Conservation (phyloP, 148 eudicot genomes). For the Camellia lanceoleosa region DNA sequence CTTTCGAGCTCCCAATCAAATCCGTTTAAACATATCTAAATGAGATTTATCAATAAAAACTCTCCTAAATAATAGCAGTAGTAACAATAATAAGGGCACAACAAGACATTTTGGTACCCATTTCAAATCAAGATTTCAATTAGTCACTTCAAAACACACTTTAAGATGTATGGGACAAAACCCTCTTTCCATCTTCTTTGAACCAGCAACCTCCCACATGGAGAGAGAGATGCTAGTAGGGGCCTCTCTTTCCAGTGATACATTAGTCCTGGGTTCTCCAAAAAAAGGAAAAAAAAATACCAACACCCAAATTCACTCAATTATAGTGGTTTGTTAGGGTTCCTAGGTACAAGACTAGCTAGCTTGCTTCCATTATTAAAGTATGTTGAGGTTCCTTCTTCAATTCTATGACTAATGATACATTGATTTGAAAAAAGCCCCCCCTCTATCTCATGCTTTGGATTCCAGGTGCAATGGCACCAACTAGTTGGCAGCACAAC, state of each 20-base stretch:
- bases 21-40: too few relatives aligned
- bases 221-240: conserved; percentile 11
- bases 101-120: not conserved
- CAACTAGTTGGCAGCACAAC: not conserved
- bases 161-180: not conserved
- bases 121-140: not conserved
- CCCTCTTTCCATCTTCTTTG: not conserved
- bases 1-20: too few relatives aligned
- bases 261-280: not conserved
- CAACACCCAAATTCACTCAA: not conserved
- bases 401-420: not conserved
- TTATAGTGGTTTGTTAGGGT: conserved; percentile 1
- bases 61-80: not conserved
- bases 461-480: conserved; percentile 11
- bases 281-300: too few relatives aligned
- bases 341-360: conserved; percentile 4
- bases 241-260: not conserved
- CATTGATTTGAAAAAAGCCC: not conserved
- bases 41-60: not conserved
- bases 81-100: too few relatives aligned
- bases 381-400: not conserved
- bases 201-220: conserved; percentile 11
- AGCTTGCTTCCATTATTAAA: conserved; percentile 10
- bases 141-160: conserved; percentile 14
- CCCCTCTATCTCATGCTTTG: not conserved